Percentiles rank a stretch among this genome's conserved stretches.
These are phyloP conservation scores for Fusarium sp. DNA, from an alignment of 2,329 filamentous ascomycete species.

Conservation along the genomic window DNA sequence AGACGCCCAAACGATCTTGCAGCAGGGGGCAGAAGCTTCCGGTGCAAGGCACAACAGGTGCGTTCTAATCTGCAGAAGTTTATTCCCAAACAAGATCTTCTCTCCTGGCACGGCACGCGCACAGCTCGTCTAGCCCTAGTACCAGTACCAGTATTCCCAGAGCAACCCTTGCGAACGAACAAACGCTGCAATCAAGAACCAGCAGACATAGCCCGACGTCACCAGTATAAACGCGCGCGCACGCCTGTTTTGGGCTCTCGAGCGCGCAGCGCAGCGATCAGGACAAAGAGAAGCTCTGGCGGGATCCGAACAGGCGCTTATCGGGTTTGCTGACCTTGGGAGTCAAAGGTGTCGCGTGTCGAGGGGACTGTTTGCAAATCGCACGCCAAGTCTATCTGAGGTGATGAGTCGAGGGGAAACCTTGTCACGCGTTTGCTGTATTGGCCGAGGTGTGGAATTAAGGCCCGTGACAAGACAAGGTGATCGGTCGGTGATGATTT, in stretches of 20 bases:
- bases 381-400: slow-evolving; percentile 9
- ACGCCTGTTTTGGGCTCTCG: slow-evolving; percentile 16
- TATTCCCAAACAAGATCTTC: slow-evolving; percentile 46
- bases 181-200: slow-evolving; percentile 30
- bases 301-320: slow-evolving; percentile 7
- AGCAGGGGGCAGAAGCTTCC: slow-evolving; percentile 21
- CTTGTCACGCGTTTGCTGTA: not conserved
- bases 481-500: slow-evolving; percentile 3
- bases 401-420: not conserved
- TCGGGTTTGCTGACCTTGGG: slow-evolving; percentile 5
- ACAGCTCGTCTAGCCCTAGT: slow-evolving; percentile 40
- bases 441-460: not conserved
- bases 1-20: slow-evolving; percentile 16
- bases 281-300: slow-evolving; percentile 6
- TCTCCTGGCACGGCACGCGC: slow-evolving; percentile 32
- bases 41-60: slow-evolving; percentile 36
- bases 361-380: slow-evolving; percentile 5
- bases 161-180: slow-evolving; percentile 33
- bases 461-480: not conserved
- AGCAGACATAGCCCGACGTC: slow-evolving; percentile 35
- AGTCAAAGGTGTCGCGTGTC: slow-evolving; percentile 13
- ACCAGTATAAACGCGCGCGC: slow-evolving; percentile 24
- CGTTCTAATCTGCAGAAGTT: slow-evolving; percentile 43
- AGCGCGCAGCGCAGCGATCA: slow-evolving; percentile 12
- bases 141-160: slow-evolving; percentile 41